Base-by-base conservation (phyloP, 108 stramenopile genomes). In the Aureococcus anophagefferens region DNA sequence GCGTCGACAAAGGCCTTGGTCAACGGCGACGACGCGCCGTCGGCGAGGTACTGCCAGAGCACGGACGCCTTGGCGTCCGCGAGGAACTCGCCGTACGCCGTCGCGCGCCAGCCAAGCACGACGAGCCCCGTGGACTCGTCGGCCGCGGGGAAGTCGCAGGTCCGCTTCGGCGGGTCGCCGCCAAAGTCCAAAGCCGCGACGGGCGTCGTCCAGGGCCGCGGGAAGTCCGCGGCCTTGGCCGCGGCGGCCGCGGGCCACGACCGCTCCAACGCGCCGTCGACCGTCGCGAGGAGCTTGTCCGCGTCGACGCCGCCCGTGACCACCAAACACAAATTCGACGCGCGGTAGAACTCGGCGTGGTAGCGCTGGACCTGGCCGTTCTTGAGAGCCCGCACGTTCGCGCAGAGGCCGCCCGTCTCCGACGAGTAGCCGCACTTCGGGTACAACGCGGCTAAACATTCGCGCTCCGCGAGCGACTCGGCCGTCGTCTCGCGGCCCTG, bases 401-500 rank as follows among this genome's bases (percentile, higher is more conserved):
- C 67, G 67, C 78, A 64, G 64, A 78, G 79, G 0, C 81, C 81
- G 4, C 81, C 81, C 31, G 81, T 82, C 64, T 82, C 81, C 1
- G 81, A 75, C 0, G 67, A 35, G 67, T 82, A 82, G 14, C 81
- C 81, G 51, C 75, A 79, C 33, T 31, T 28, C 69, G 81, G 78
- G 65, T 82, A 82, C 63, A 82, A 74, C 13, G 76, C 72, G 0
- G 59, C 66, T 68, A 82, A 68, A 44, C 71, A 33, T 40, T 78
- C 81, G 33, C 78, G 78, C 35, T 82, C 81, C 0, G 78, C 77
- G 3, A 82, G 71, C 33, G 68, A 72, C 36, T 75, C 78, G 69
- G 75, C 81, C 46, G 44, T 66, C 63, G 79, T 82, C 76, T 82
- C 81, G 51, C 81, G 35, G 9, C 81, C 81, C 75, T 79, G 64